Percentiles rank a stretch among this genome's conserved stretches.
Evolutionary conservation across 2,329 filamentous ascomycete species (phyloP).

Genomic region (Exserohilum turcica): DNA sequence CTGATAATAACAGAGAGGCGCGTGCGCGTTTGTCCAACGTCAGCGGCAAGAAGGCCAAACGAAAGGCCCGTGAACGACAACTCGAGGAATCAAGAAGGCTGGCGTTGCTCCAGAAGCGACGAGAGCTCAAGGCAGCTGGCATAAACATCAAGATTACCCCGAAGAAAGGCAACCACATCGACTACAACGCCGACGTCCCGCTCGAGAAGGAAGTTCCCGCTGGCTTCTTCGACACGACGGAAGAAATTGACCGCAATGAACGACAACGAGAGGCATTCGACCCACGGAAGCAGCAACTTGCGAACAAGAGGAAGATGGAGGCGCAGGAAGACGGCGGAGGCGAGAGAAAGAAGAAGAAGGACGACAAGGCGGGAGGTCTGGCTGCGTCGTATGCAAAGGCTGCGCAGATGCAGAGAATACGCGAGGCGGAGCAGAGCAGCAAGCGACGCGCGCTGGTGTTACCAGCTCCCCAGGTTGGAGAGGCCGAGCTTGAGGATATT

Average conservation of each 20-base stretch:
- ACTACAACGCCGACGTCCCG: constrained; percentile 98
- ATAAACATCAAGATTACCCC: constrained; percentile 97
- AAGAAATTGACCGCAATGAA: constrained; percentile 83
- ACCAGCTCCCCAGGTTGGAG: constrained; percentile 88
- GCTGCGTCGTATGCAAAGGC: constrained; percentile 89
- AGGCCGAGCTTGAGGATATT: constrained; percentile 92
- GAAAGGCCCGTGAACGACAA: constrained; percentile 93
- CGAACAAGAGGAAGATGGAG: constrained; percentile 91
- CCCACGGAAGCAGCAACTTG: constrained; percentile 87
- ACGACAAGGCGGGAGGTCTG: constrained; percentile 75
- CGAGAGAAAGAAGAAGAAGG: constrained; percentile 83
- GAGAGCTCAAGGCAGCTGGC: constrained; percentile 94
- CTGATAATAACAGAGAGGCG: constrained; percentile 63
- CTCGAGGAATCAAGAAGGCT: constrained; percentile 91
- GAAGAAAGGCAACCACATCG: constrained; percentile 95
- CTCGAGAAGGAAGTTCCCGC: constrained; percentile 89
- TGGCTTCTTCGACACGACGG: constrained; percentile 91
- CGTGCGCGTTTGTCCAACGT: constrained; percentile 95
- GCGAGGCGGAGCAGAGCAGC: constrained; percentile 95
- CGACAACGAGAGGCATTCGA: constrained; percentile 83
- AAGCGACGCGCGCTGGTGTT: constrained; percentile 84
- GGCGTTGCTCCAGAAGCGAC: constrained; percentile 89
- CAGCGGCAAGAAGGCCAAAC: constrained; percentile 98
- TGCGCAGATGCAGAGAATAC: constrained; percentile 89
- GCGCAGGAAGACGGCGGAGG: constrained; percentile 79